Evolutionary conservation across 305 asterid genomes (phyloP), one percentile per base, ranked within the genome.

Genomic region (Plantago coronopus): DNA sequence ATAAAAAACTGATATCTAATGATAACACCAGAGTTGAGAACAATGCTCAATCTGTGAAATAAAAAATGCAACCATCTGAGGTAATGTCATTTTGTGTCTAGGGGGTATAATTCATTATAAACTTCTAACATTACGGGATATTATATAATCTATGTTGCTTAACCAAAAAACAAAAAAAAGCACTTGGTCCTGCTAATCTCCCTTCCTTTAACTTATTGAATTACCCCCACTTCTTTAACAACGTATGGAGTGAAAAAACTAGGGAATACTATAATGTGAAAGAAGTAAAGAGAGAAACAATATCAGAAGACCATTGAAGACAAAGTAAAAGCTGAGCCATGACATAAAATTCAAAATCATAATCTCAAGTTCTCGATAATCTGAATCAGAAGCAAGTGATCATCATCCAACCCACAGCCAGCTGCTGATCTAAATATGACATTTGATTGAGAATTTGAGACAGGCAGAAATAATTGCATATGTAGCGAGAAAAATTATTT

Each of bases 111-210:
- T 19, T 59, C 56, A 21, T 38, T 20, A n/a, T 17, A 49, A 15
- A 62, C 51, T 48, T 48, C 7, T 6, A 46, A 38, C 57, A 64
- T 64, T 29, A 56, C 12, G 27, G 14, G 47, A 6, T 44, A 44
- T 43, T 61, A 34, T 22, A 17, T 7, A 7, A 31, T 7, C 15
- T 66, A 31, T 14, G 57, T 38, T 31, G 38, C 38, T 31, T 31
- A 31, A 50, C 50, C 37, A 45, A 64, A 68, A 55, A 42, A 54
- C 40, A 20, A 23, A 37, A 57, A 14, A n/a, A n/a, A n/a, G n/a
- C n/a, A 12, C 27, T 21, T 21, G 53, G 15, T 31, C 16, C 47
- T 23, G 51, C 31, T 38, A 54, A 44, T 38, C 16, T 11, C 17
- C 47, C 15, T 45, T 47, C 40, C 10, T 37, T 4, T 13, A 11